phyloP scores from a whole-genome alignment of 164 flowering plant genomes.

The Magnolia kwangsiensis region DNA sequence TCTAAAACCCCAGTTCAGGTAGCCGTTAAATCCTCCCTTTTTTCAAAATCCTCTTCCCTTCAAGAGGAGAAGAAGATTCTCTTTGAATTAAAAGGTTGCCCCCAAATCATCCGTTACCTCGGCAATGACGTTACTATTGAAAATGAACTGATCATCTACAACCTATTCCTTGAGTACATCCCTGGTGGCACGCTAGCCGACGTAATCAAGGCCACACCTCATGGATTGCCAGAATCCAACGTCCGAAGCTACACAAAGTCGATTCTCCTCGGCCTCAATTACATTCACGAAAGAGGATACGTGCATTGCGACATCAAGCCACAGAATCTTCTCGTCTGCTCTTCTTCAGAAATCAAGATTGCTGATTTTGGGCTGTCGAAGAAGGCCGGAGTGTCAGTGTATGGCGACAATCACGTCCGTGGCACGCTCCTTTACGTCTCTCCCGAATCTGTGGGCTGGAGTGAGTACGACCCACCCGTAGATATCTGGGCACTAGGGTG shows the following conservation, averaged over 20 bases:
- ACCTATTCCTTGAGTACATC: background rate
- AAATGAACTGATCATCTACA: background rate
- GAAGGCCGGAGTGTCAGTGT: slow-evolving; percentile 5
- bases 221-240: background rate
- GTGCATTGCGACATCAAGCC: background rate
- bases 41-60: background rate
- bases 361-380: background rate
- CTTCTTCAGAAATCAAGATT: background rate
- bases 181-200: background rate
- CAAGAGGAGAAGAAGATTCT: background rate
- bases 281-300: background rate
- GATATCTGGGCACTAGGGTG: slow-evolving; percentile 93
- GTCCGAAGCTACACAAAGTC: background rate
- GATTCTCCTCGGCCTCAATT: background rate
- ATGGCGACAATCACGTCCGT: slow-evolving; percentile 30
- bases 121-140: background rate
- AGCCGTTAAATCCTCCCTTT: background rate
- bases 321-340: background rate
- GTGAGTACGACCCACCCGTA: slow-evolving; percentile 45
- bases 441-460: slow-evolving; percentile 56
- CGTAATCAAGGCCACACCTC: background rate
- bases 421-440: slow-evolving; percentile 82
- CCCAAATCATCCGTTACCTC: background rate
- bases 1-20: background rate
- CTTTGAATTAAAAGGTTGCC: background rate